These are phyloP conservation scores for Liquidambar formosana DNA, from an alignment of 164 flowering plant genomes.

Conservation along the genomic window DNA sequence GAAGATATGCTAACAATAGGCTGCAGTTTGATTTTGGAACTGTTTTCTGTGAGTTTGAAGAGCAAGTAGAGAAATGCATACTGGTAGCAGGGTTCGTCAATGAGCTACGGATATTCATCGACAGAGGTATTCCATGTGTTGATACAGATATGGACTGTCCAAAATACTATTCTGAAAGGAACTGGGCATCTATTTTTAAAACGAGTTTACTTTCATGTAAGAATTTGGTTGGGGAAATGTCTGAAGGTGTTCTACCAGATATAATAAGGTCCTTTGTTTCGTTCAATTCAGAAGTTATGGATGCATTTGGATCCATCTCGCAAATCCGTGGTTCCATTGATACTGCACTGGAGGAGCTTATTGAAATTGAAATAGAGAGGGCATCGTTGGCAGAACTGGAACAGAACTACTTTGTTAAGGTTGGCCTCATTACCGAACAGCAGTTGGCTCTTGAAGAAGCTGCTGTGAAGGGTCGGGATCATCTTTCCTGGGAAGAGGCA, in stretches of 20 bases:
- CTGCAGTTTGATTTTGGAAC: conserved; percentile 43
- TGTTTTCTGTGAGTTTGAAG: conserved; percentile 61
- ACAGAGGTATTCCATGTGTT: conserved; percentile 19
- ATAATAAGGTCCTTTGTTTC: conserved; percentile 61
- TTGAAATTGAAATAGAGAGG: conserved; percentile 76
- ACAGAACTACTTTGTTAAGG: conserved; percentile 78
- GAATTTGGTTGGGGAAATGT: conserved; percentile 61
- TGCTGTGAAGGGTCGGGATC: conserved; percentile 83
- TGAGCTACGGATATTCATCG: conserved; percentile 50
- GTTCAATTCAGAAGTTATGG: conserved; percentile 76
- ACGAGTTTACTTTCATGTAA: conserved; percentile 51
- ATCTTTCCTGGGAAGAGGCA: conserved; percentile 98
- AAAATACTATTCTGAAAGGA: conserved; percentile 28
- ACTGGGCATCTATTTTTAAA: conserved; percentile 70
- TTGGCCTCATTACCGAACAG: conserved; percentile 83
- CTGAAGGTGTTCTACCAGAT: conserved; percentile 72
- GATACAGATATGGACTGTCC: conserved; percentile 24
- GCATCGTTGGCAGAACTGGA: conserved; percentile 75
- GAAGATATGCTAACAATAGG: conserved; percentile 27
- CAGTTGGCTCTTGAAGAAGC: conserved; percentile 96
- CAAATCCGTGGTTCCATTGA: conserved; percentile 83
- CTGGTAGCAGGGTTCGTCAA: conserved; percentile 60
- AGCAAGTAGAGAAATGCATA: conserved; percentile 79
- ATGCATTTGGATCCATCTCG: conserved; percentile 84
- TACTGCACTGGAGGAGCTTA: conserved; percentile 79